A percentile compares a stretch with the other conserved stretches of the same genome.
These are phyloP conservation scores for Solanum pimpinellifolium DNA, from an alignment of 257 asterid genomes.

Conservation along the genomic window DNA sequence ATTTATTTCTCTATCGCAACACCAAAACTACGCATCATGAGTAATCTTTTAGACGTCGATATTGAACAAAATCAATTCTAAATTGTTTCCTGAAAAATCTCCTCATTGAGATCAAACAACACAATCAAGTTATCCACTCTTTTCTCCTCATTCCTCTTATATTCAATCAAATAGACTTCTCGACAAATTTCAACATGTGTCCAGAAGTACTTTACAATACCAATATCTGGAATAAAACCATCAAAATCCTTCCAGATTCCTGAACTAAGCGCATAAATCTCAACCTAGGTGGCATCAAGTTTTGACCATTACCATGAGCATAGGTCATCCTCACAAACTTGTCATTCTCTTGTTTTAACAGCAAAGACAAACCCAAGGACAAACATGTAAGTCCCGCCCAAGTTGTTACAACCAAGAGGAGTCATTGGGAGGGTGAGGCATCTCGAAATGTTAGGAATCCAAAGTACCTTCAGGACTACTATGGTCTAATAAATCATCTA, in stretches of 20 bases:
- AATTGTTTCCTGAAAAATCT: not conserved
- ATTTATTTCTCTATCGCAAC: too few relatives aligned
- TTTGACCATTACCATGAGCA: not conserved
- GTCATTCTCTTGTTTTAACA: not conserved
- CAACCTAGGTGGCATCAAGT: not conserved
- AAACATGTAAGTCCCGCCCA: not conserved
- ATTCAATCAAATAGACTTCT: constrained; percentile 1
- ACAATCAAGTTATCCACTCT: not conserved
- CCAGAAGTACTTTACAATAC: not conserved
- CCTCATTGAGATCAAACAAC: constrained; percentile 1
- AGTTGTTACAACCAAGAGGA: not conserved
- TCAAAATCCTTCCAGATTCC: not conserved
- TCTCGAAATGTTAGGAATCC: constrained; percentile 25
- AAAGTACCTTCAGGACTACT: constrained; percentile 3
- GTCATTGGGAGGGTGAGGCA: constrained; percentile 14
- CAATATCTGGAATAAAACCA: not conserved
- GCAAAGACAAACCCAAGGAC: constrained; percentile 5
- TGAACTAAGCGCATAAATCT: not conserved
- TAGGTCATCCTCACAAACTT: constrained; percentile 6
- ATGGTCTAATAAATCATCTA: constrained; percentile 13
- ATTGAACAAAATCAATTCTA: too few relatives aligned
- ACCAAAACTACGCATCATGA: too few relatives aligned
- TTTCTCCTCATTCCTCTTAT: not conserved
- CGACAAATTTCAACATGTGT: not conserved
- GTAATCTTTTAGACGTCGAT: too few relatives aligned